Conservation (phyloP, 2,329 filamentous ascomycete species). For the Lasiodiplodia sp. region DNA sequence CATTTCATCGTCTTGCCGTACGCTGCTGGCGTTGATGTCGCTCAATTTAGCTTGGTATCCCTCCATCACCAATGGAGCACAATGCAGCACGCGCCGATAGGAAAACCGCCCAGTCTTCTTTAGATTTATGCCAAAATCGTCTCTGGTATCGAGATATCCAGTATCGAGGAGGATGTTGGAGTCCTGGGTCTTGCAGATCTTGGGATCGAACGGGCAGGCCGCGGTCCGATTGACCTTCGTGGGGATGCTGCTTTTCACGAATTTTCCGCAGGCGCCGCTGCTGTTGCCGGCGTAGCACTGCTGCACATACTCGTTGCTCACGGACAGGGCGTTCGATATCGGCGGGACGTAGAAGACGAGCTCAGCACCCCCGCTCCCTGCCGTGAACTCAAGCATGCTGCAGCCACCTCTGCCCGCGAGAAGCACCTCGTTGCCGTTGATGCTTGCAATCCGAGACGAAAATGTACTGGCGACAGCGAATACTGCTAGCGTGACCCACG, state of each 20-base stretch:
- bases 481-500: neutral
- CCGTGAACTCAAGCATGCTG: neutral
- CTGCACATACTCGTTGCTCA: neutral
- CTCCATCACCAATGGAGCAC: conserved; percentile 30
- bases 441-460: conserved; percentile 23
- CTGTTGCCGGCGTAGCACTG: conserved; percentile 7
- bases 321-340: neutral
- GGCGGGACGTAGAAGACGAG: neutral
- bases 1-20: neutral
- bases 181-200: conserved; percentile 28
- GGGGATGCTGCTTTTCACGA: conserved; percentile 17
- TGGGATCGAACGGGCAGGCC: conserved; percentile 32
- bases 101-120: conserved; percentile 30
- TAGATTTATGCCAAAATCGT: conserved; percentile 36
- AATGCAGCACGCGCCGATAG: conserved; percentile 20
- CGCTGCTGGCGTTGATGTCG: neutral
- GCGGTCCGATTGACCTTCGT: conserved; percentile 27
- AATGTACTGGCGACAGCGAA: conserved; percentile 27
- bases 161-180: conserved; percentile 35
- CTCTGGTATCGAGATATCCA: conserved; percentile 34
- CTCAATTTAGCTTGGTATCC: neutral
- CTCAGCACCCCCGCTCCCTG: neutral
- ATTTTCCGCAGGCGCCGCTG: conserved; percentile 22
- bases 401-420: neutral
- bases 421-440: conserved; percentile 25